Conservation (phyloP, 2,329 filamentous ascomycete genomes). For the Aureobasidium melanogenum region DNA sequence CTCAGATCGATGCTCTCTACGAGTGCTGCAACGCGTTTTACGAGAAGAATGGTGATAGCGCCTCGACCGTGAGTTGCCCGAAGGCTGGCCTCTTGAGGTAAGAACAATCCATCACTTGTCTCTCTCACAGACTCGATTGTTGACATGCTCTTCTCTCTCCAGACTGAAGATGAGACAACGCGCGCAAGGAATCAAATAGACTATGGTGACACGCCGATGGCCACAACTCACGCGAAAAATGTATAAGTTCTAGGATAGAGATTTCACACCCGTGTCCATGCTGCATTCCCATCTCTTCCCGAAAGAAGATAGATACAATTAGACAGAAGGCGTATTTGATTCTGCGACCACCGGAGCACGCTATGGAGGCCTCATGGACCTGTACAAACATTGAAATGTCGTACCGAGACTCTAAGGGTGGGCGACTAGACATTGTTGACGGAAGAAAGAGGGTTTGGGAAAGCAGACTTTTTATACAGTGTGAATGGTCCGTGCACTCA, state of each 20-base stretch:
- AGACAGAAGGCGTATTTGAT: slow-evolving; percentile 54
- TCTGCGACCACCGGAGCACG: slow-evolving; percentile 99
- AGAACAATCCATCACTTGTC: neutral
- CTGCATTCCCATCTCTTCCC: slow-evolving; percentile 32
- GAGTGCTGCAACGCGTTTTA: slow-evolving; percentile 92
- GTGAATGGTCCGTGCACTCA: neutral
- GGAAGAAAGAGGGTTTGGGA: slow-evolving; percentile 36
- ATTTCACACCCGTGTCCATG: slow-evolving; percentile 36
- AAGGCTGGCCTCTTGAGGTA: slow-evolving; percentile 64
- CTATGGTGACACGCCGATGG: neutral
- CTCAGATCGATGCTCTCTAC: slow-evolving; percentile 71
- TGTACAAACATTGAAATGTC: slow-evolving; percentile 87
- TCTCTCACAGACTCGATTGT: neutral
- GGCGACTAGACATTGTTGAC: slow-evolving; percentile 66
- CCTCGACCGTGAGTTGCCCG: slow-evolving; percentile 74
- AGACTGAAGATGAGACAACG: slow-evolving; percentile 76
- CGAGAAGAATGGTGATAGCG: slow-evolving; percentile 64
- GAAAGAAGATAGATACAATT: slow-evolving; percentile 45
- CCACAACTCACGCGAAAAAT: neutral
- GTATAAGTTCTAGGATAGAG: slow-evolving; percentile 17
- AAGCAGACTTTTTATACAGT: neutral
- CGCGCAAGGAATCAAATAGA: slow-evolving; percentile 31
- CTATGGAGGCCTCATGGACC: slow-evolving; percentile 67
- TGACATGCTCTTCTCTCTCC: slow-evolving; percentile 9
- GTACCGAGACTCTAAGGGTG: slow-evolving; percentile 99